These are phyloP conservation scores for Botryotinia globosa DNA, from an alignment of 2,329 filamentous ascomycete genomes.

Conservation along the genomic window DNA sequence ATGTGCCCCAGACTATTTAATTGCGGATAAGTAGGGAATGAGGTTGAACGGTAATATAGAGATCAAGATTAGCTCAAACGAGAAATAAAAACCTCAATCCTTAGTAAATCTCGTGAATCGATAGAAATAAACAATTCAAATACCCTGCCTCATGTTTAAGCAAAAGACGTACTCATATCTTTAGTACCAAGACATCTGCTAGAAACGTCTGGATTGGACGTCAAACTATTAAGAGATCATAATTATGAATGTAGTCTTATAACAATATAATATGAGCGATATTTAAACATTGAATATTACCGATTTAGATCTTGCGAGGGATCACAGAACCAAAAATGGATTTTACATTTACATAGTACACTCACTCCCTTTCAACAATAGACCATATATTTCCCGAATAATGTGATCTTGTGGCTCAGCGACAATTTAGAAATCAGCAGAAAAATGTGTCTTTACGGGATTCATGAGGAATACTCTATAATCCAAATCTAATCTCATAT, in stretches of 20 bases:
- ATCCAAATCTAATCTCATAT: neutral
- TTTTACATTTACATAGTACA: too few species aligned
- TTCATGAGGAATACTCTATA: too few species aligned
- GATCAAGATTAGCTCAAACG: neutral
- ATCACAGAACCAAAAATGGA: rapidly evolving
- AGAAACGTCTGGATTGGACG: too few species aligned
- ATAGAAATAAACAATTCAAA: neutral
- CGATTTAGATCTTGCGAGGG: neutral
- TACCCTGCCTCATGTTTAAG: neutral
- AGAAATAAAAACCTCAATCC: rapidly evolving
- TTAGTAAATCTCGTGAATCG: neutral
- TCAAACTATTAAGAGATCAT: neutral
- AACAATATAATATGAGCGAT: neutral
- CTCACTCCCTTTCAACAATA: neutral
- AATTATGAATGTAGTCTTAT: neutral
- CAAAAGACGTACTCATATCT: too few species aligned
- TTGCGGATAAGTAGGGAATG: neutral
- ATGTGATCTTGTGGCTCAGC: neutral
- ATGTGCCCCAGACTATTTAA: too few species aligned
- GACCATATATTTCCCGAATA: neutral
- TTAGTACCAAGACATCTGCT: too few species aligned
- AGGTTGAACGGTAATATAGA: neutral
- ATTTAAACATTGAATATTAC: neutral
- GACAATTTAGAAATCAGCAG: neutral
- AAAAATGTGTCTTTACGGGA: neutral